Evolutionary conservation across 495 filamentous ascomycete genomes (phyloP).

Genomic region (Thermothielavioides terrestris): DNA sequence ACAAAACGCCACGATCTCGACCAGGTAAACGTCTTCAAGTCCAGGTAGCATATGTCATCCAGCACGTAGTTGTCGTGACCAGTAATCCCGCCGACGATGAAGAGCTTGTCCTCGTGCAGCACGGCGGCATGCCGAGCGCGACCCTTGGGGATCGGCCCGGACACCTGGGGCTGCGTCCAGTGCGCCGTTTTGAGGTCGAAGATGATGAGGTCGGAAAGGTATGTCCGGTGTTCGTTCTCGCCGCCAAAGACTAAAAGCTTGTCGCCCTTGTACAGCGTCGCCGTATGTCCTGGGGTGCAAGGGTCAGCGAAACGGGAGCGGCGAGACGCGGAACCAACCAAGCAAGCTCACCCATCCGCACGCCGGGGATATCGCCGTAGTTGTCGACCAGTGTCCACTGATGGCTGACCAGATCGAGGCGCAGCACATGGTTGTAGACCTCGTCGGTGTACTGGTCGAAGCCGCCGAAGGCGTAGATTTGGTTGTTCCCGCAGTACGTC

Average conservation of each 20-base stretch:
- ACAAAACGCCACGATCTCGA: conserved; percentile 94
- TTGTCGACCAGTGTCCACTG: conserved; percentile 97
- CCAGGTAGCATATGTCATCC: conserved; percentile 92
- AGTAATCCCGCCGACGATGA: conserved; percentile 83
- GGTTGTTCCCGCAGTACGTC: conserved; percentile 90
- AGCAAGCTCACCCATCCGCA: conserved; percentile 74
- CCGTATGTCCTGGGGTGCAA: conserved; percentile 71
- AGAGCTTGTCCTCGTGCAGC: conserved; percentile 91
- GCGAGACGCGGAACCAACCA: not conserved
- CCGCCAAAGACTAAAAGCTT: conserved; percentile 94
- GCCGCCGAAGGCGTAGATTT: conserved; percentile 97
- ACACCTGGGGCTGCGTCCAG: conserved; percentile 85
- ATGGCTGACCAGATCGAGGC: conserved; percentile 71
- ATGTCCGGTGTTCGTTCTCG: conserved; percentile 93
- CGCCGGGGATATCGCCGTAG: conserved; percentile 95
- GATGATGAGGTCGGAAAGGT: conserved; percentile 91
- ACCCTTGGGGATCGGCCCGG: conserved; percentile 75
- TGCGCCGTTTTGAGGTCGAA: conserved; percentile 88
- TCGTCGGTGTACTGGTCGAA: conserved; percentile 99
- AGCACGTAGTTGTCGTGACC: conserved; percentile 80
- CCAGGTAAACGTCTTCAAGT: conserved; percentile 97
- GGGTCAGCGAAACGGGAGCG: not conserved
- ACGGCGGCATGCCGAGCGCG: conserved; percentile 89
- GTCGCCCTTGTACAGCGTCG: conserved; percentile 86
- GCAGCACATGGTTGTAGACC: conserved; percentile 96